Evolutionary conservation across 176 grass and related monocot species (phyloP), one percentile per base, ranked within the genome.

Genomic region (Melocanna baccifera): DNA sequence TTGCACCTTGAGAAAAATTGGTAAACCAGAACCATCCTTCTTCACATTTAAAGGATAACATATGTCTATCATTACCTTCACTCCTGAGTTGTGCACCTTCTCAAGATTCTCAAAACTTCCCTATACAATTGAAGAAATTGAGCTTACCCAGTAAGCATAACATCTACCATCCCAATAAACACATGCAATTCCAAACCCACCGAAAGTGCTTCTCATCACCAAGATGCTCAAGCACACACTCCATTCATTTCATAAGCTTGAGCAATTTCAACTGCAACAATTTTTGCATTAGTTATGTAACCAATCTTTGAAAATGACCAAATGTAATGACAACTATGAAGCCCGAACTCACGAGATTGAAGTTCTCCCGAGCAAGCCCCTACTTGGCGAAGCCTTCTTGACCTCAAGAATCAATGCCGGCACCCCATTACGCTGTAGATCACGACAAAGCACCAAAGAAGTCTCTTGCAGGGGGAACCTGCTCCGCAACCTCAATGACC

Each of bases 81-180:
- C 81, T 81, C 91, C 96, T 81, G 96, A 89, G 71, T 79, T 90
- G 12, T 80, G 81, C 84, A 98, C 93, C 83, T 89, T 92, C 62
- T 90, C 93, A 84, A 98, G 89, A 91, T 95, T 98, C 73, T 90
- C 91, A 78, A 95, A 98, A 58, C 96, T 88, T 85, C 96, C 96
- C 93, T 95, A 5, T 48, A 82, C 39, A 84, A 71, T 56, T 41
- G 58, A 71, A 73, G 20, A 61, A 62, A 80, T 46, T 62, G 55
- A 64, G 37, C 25, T 79, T 51, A 72, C 23, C n/a, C 7, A 58
- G 29, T 26, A 82, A 28, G 45, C 26, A 75, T 9, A 7, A 30
- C 53, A 67, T 77, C 12, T 45, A 71, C 52, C 15, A 46, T 70
- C 43, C 11, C 22, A 29, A 80, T 16, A 76, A 59, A 69, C 8